Base-by-base conservation (phyloP, 108 stramenopile genomes). In the Pseudonitzschia delicatissima region DNA sequence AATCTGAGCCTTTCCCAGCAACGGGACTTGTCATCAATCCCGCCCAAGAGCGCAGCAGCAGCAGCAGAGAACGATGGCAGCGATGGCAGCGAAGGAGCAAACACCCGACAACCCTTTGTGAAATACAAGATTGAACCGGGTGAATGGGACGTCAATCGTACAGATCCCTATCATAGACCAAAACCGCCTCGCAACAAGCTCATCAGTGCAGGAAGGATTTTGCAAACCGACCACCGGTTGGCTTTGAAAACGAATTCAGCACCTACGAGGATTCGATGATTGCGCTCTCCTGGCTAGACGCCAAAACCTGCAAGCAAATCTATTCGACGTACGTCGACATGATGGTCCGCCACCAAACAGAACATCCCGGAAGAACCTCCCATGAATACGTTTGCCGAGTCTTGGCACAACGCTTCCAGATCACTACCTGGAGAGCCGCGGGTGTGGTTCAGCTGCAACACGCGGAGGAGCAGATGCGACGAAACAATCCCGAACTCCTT, bases 321-420 rank as follows among this genome's bases (percentile, higher is more conserved):
- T 93, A 90, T 60, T 40, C 81, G 6, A 20, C 69, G 20, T 93
- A 93, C 52, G 59, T 82, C 11, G 75, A 87, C 18, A 72, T 90
- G 74, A 86, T 88, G 86, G 69, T 76, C 32, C 40, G 53, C 49
- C 32, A 36, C 35, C 68, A 76, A 50, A 27, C 64, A 34, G 58
- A 72, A 9, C 60, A 69, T 47, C 37, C 59, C 63, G 50, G 77
- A 45, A 60, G 67, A 13, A 92, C 91, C n/a, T 85, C 83, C 17
- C 92, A 93, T 49, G 92, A 93, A 68, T 93, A 93, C 64, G 80
- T 87, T 21, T 66, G 77, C 17, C 68, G 87, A 31, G 84, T 88
- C 17, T 71, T 93, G 21, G 92, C 86, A 8, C 87, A 90, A 64
- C 74, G 81, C 66, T 86, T 76, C 57, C 86, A 88, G 31, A 67